Evolutionary conservation across 257 asterid species (phyloP).

Genomic region (Solanum lycopersicoides): DNA sequence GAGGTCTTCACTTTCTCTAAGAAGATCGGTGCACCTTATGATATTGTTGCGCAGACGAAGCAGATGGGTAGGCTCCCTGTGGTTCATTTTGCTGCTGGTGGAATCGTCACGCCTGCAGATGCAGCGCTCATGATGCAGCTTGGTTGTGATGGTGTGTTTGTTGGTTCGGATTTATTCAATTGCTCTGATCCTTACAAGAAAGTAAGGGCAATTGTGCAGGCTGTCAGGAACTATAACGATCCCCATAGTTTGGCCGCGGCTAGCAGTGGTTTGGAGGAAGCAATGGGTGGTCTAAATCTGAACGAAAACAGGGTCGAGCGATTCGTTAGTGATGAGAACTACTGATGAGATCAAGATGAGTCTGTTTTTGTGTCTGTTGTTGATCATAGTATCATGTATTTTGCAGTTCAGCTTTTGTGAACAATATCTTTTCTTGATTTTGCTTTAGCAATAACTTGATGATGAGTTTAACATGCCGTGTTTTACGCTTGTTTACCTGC

Average conservation of each 20-base stretch:
- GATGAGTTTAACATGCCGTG: not conserved
- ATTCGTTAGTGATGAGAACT: conserved; percentile 19
- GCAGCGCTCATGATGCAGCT: conserved; percentile 88
- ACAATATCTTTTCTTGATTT: not conserved
- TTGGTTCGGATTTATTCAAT: conserved; percentile 50
- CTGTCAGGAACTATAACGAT: conserved; percentile 66
- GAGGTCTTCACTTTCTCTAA: conserved; percentile 71
- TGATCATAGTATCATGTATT: not conserved
- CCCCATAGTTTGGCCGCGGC: conserved; percentile 55
- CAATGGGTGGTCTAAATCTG: conserved; percentile 42
- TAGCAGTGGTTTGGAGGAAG: conserved; percentile 62
- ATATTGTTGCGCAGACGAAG: conserved; percentile 69
- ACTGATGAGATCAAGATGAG: conserved; percentile 7
- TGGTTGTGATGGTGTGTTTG: conserved; percentile 74
- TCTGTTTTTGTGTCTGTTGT: not conserved
- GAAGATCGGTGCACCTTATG: conserved; percentile 61
- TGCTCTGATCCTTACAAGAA: conserved; percentile 47
- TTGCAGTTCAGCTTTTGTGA: not conserved
- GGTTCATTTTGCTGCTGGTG: conserved; percentile 85
- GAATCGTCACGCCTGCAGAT: conserved; percentile 75
- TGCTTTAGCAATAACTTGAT: conserved; percentile 1
- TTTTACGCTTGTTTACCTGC: not conserved
- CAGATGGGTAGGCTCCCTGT: conserved; percentile 89
- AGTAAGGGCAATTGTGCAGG: conserved; percentile 65
- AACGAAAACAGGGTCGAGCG: conserved; percentile 33